Base-by-base conservation (phyloP, 805 yeast genomes). In the Dipodascus albidus region DNA sequence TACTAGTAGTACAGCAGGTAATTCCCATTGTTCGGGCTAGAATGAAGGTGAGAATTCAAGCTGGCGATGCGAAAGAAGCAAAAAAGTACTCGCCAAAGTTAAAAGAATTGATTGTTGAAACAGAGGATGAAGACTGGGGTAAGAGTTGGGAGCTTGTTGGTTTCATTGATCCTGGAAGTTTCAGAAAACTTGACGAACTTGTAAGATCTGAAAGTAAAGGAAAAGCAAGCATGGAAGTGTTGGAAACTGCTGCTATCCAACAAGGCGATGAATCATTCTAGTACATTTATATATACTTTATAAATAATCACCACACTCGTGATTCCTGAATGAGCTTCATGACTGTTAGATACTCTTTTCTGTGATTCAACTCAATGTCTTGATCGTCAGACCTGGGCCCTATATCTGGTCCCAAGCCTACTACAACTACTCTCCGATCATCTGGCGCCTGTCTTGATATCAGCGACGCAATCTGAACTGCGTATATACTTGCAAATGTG, bases 1-100 rank as follows among this genome's bases (percentile, higher is more conserved):
- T 85, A 51, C 71, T 93, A 50, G 83, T 87, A 2, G 78, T 82
- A 31, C 78, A 80, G 59, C 98, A 93, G 67, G 72, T 89, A 31
- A 84, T 93, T 23, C 98, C 98, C 8, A 90, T 93, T 54, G 95
- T 88, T 0, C 76, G 99, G 59, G 98, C 98, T 0, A 83, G 84
- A 62, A 93, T 93, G 99, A 82, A 87, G 68, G 77, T 93, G 42
- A 81, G 82, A 59, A 71, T 88, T n/a, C 67, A 76, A 0, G 68
- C 86, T 49, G 62, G 60, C 17, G 73, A 75, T 22, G 72, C 76
- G 6, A 78, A 83, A 57, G 81, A 78, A 2, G 77, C 78, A 15
- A 74, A 74, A 50, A 68, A 68, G 49, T 64, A 74, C 49, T 64
- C 67, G 6, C 80, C 75, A 21, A 69, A 70, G 47, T 56, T 81